These are phyloP conservation scores for Hypomontagnella monticulosa DNA, from an alignment of 495 filamentous ascomycete species.

Conservation along the genomic window DNA sequence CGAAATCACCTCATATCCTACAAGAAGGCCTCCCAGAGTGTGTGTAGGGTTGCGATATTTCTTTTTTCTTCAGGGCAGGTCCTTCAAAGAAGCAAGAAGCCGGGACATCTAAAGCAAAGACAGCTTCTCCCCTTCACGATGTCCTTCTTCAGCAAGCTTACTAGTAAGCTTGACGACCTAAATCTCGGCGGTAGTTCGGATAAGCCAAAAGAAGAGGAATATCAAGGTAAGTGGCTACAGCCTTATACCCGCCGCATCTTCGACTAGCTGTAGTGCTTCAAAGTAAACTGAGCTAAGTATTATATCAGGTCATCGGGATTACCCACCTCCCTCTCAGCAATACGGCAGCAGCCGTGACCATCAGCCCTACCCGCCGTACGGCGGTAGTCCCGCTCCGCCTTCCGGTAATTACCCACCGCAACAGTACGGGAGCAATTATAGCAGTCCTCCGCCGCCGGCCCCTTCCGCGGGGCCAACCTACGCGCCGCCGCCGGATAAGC, in stretches of 20 bases:
- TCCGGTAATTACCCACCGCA: conserved; percentile 38
- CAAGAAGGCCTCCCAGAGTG: background rate
- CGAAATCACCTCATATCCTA: background rate
- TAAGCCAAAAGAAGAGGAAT: conserved; percentile 20
- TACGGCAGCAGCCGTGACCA: conserved; percentile 27
- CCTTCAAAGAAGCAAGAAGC: background rate
- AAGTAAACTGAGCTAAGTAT: background rate
- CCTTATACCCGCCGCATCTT: background rate
- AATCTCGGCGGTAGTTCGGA: conserved; percentile 31
- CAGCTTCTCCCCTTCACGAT: conserved; percentile 12
- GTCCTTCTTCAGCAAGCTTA: conserved; percentile 43
- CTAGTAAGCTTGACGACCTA: conserved; percentile 43
- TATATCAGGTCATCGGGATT: conserved; percentile 26
- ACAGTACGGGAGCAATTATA: conserved; percentile 31
- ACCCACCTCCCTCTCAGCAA: conserved; percentile 42
- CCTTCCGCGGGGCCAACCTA: conserved; percentile 41
- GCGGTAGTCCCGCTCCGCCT: conserved; percentile 15
- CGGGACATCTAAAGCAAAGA: background rate
- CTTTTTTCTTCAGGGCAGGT: background rate
- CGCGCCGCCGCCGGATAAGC: conserved; percentile 55
- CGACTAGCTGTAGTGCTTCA: background rate
- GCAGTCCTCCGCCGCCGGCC: conserved; percentile 47
- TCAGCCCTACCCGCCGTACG: conserved; percentile 27
- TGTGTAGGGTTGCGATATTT: background rate
- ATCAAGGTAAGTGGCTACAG: conserved; percentile 22